Evolutionary conservation across 768 basidiomycete genomes (phyloP).

Genomic region (Tubosaeta sp.): DNA sequence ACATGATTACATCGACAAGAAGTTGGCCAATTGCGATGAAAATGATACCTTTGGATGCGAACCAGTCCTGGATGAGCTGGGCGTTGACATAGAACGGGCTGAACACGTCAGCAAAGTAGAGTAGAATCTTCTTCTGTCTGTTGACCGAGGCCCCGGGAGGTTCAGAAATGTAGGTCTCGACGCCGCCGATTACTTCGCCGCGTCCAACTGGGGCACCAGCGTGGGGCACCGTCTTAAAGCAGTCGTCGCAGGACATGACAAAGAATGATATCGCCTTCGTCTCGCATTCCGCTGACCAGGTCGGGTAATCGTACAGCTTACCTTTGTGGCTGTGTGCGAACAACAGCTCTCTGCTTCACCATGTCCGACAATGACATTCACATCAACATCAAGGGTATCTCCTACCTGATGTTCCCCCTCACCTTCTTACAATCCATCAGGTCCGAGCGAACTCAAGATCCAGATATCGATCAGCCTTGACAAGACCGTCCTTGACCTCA

Average conservation of each 20-base stretch:
- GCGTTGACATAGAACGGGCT: conserved; percentile 58
- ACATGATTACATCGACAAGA: not conserved
- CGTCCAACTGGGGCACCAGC: conserved; percentile 40
- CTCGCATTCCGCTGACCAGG: too few species aligned
- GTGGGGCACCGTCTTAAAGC: conserved; percentile 51
- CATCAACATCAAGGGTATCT: conserved; percentile 66
- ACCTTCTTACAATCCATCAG: conserved; percentile 33
- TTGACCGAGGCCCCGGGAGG: conserved; percentile 33
- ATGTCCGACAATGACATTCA: conserved; percentile 60
- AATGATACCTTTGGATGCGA: conserved; percentile 49
- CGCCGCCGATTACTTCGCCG: conserved; percentile 34
- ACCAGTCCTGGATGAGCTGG: conserved; percentile 60
- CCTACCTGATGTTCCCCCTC: not conserved
- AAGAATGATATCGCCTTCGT: too few species aligned
- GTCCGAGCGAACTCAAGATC: conserved; percentile 91
- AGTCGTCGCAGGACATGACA: conserved; percentile 45
- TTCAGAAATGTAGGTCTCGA: conserved; percentile 54
- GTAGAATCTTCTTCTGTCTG: conserved; percentile 41
- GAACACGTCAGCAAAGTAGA: conserved; percentile 58
- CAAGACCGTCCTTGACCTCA: conserved; percentile 88
- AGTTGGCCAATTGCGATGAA: not conserved
- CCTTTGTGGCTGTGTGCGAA: conserved; percentile 10
- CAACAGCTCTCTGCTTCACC: conserved; percentile 23
- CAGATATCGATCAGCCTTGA: conserved; percentile 76
- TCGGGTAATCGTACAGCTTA: too few species aligned